Evolutionary conservation across 805 yeast species (phyloP), one percentile per base, ranked within the genome.

Genomic region (Metschnikowia proteae): DNA sequence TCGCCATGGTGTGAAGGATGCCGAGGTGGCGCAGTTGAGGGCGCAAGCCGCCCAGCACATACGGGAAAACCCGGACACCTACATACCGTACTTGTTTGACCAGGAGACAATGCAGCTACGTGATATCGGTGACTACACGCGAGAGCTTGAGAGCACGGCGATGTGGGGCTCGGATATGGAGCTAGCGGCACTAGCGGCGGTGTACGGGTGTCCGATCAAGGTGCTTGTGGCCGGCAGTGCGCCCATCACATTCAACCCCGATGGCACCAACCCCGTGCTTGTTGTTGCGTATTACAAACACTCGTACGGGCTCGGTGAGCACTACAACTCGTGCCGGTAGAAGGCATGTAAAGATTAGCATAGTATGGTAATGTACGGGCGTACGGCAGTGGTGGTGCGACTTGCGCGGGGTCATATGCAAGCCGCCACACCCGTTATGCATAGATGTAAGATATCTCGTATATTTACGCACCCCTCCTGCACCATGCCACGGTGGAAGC

Each of bases 111-210:
- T 83, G 73, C 70, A 78, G 6, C 56, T 88, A 51, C 75, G 76
- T 43, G 86, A 86, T 54, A 66, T 91, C 28, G 83, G 79, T 34
- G 80, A 79, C 23, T 94, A 94, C 63, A 78, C 88, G 3, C 65
- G 71, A 3, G 84, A 83, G 53, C 74, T 92, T 49, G 86, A 79
- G 50, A 72, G 65, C n/a, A 88, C 96, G 0, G 83, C 96, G 0
- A 80, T 87, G 74, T 92, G 99, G 99, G 99, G 99, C 26, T 94
- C 96, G 6, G 97, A 94, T 59, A 73, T 89, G 72, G 99, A 92
- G 70, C 82, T 92, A 17, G 65, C 88, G 61, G 97, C 97, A 0
- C 71, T 91, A 36, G 76, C 95, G 0, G 76, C 81, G 50, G 80
- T 79, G n/a, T 86, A 75, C 58, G 74, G 83, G 50, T 82, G 87